Percentiles rank a stretch among this genome's conserved stretches.
Evolutionary conservation across 805 yeast genomes (phyloP).

Genomic region (Candida broadrunensis): DNA sequence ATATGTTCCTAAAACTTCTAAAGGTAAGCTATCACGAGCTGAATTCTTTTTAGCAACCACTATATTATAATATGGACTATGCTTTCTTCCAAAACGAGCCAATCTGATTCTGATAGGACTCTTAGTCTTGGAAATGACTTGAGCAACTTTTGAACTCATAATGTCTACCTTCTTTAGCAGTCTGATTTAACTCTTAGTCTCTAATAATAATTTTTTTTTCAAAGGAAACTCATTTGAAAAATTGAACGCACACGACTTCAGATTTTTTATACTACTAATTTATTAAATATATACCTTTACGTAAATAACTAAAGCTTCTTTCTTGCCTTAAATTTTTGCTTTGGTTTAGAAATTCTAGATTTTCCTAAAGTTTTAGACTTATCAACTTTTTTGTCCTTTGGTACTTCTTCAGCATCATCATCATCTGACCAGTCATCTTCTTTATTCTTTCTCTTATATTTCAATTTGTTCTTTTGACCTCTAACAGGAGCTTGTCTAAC

Average conservation of each 20-base stretch:
- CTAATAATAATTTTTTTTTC: background rate
- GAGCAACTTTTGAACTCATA: background rate
- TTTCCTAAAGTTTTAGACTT: constrained; percentile 15
- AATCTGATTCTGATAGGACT: constrained; percentile 74
- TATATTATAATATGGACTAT: constrained; percentile 86
- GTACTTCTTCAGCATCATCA: constrained; percentile 47
- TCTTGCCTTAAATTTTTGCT: constrained; percentile 54
- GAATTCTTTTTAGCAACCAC: constrained; percentile 75
- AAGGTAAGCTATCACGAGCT: constrained; percentile 86
- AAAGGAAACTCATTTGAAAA: background rate
- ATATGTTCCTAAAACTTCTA: constrained; percentile 93
- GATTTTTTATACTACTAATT: background rate
- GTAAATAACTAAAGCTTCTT: constrained; percentile 61
- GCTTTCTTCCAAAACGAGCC: constrained; percentile 88
- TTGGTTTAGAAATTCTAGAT: constrained; percentile 33
- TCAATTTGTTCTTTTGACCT: constrained; percentile 89
- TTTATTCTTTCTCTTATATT: constrained; percentile 67
- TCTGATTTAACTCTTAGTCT: background rate
- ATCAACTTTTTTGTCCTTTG: constrained; percentile 8
- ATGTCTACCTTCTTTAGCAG: no score
- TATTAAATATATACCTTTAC: constrained; percentile 1
- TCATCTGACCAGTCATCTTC: constrained; percentile 47
- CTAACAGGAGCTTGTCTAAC: constrained; percentile 89
- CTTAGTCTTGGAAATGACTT: background rate
- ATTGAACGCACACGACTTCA: background rate